A percentile compares a stretch with the other conserved stretches of the same genome.
Evolutionary conservation across 352 stramenopile species (phyloP).

Genomic region (Globisporangium sylvaticum): DNA sequence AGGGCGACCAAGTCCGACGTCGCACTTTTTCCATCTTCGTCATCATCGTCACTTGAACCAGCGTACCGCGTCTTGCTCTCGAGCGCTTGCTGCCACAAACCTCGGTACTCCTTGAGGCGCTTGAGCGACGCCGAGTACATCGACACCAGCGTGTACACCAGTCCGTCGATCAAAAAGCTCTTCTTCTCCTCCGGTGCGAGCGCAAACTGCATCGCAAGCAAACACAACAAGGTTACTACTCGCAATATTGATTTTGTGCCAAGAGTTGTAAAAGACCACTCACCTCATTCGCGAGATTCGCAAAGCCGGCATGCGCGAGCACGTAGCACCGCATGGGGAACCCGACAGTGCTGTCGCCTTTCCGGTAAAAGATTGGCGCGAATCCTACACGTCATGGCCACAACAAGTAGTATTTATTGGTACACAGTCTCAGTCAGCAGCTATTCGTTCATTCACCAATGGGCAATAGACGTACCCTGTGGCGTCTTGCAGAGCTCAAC

Average conservation of each 20-base stretch:
- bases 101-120: conserved; percentile 39
- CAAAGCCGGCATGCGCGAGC: conserved; percentile 44
- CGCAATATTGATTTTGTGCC: too few species aligned
- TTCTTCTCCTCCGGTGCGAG: conserved; percentile 34
- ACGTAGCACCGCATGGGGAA: conserved; percentile 38
- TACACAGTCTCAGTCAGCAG: not conserved
- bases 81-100: conserved; percentile 45
- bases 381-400: conserved; percentile 20
- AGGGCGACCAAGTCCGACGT: conserved; percentile 11
- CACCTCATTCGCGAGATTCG: conserved; percentile 51
- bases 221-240: not conserved
- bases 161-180: conserved; percentile 41
- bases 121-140: conserved; percentile 49
- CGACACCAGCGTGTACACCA: conserved; percentile 44
- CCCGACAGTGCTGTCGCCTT: conserved; percentile 26
- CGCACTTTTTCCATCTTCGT: conserved; percentile 9
- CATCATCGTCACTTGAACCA: conserved; percentile 2
- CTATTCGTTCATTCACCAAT: not conserved
- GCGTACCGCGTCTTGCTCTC: conserved; percentile 1
- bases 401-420: too few species aligned
- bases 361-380: conserved; percentile 48
- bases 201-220: conserved; percentile 25
- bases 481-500: conserved; percentile 30
- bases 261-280: not conserved
- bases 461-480: conserved; percentile 17